phyloP scores from a whole-genome alignment of 441 rosid species.

The Erysimum cheiri region DNA sequence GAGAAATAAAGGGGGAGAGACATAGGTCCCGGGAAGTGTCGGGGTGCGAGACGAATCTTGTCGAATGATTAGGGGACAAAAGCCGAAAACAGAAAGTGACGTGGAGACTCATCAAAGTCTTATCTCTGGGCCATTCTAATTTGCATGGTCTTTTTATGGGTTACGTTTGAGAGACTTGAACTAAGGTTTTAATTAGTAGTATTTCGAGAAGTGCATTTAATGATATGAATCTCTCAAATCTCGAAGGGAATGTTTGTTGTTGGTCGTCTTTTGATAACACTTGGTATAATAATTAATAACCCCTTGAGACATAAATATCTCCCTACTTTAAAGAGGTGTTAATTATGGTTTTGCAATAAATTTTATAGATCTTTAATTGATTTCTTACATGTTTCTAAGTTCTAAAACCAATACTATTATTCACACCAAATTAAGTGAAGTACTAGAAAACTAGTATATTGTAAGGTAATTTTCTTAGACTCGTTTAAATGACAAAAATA shows the following conservation, averaged over 20 bases:
- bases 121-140: constrained; percentile 18
- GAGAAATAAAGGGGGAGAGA: constrained; percentile 44
- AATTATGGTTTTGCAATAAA: constrained; percentile 1
- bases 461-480: neutral
- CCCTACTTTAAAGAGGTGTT: neutral
- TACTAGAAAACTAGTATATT: neutral
- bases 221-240: constrained; percentile 49
- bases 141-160: constrained; percentile 44
- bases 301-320: constrained; percentile 34
- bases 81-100: constrained; percentile 66
- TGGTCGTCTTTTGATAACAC: constrained; percentile 40
- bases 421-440: neutral
- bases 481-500: neutral
- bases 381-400: constrained; percentile 1
- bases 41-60: constrained; percentile 73
- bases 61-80: constrained; percentile 72
- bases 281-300: constrained; percentile 22
- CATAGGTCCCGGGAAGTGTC: constrained; percentile 75
- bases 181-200: constrained; percentile 23
- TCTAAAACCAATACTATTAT: neutral
- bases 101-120: constrained; percentile 47
- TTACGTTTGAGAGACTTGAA: constrained; percentile 35
- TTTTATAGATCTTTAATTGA: neutral
- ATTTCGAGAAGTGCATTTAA: constrained; percentile 37
- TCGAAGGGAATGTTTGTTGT: constrained; percentile 54